Percentiles rank a stretch among this genome's conserved stretches.
These are phyloP conservation scores for Ascosphaera acerosa DNA, from an alignment of 2,329 filamentous ascomycete species.

Conservation along the genomic window DNA sequence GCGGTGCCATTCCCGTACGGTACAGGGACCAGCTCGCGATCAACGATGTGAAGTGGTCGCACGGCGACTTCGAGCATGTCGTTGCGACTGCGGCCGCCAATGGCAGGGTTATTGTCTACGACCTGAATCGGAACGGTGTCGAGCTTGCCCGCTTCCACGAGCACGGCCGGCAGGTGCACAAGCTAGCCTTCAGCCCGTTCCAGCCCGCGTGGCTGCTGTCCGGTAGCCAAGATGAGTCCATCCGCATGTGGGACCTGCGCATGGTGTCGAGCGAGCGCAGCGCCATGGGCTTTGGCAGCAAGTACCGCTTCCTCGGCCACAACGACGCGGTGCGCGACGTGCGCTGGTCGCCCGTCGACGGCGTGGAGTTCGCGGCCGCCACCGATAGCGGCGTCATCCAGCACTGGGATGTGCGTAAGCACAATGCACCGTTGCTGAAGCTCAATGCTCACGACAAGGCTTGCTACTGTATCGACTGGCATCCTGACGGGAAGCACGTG, in stretches of 20 bases:
- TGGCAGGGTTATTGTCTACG: conserved; percentile 39
- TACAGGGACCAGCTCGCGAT: conserved; percentile 35
- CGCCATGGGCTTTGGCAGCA: conserved; percentile 28
- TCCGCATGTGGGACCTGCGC: conserved; percentile 38
- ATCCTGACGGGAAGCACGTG: conserved; percentile 39
- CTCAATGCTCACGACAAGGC: conserved; percentile 35
- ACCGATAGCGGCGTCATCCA: conserved; percentile 39
- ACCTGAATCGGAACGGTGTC: conserved; percentile 33
- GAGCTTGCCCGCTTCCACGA: conserved; percentile 38
- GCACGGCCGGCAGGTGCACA: conserved; percentile 39
- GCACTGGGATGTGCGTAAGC: conserved; percentile 36
- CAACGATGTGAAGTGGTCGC: conserved; percentile 42
- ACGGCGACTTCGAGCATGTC: conserved; percentile 31
- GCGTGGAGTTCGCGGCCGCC: conserved; percentile 35
- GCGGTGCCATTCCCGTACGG: conserved; percentile 20
- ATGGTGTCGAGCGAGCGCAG: conserved; percentile 24
- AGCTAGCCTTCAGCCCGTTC: conserved; percentile 38
- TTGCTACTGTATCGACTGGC: conserved; percentile 40
- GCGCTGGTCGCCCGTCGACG: conserved; percentile 38
- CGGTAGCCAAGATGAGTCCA: conserved; percentile 37
- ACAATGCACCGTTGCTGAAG: conserved; percentile 30
- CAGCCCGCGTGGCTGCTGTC: conserved; percentile 34
- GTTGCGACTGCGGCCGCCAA: conserved; percentile 39
- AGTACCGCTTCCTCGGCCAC: conserved; percentile 28
- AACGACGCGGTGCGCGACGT: conserved; percentile 37